phyloP scores from a whole-genome alignment of 2,329 filamentous ascomycete genomes.

The Aureobasidium sp. region DNA sequence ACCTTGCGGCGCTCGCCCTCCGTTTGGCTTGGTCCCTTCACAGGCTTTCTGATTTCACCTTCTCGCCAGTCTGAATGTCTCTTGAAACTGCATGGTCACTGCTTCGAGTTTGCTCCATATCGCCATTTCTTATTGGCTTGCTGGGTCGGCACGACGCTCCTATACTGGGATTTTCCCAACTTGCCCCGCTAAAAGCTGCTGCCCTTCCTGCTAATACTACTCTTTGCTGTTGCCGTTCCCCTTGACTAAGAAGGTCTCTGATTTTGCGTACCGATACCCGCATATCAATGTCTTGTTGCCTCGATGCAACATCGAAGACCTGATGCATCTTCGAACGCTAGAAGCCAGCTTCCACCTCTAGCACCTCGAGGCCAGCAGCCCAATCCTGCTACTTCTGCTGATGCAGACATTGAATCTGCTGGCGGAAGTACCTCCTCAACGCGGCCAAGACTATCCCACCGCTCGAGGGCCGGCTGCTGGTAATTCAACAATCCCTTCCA shows the following conservation, averaged over 20 bases:
- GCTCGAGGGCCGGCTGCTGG: constrained; percentile 48
- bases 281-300: constrained; percentile 13
- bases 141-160: constrained; percentile 19
- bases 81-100: constrained; percentile 11
- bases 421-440: constrained; percentile 3
- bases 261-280: constrained; percentile 6
- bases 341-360: constrained; percentile 26
- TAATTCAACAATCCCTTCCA: constrained; percentile 21
- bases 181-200: constrained; percentile 13
- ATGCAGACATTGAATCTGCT: constrained; percentile 10
- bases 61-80: constrained; percentile 6
- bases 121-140: constrained; percentile 9
- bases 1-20: neutral
- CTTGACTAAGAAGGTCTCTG: constrained; percentile 6
- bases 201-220: constrained; percentile 3
- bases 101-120: constrained; percentile 6
- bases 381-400: constrained; percentile 4
- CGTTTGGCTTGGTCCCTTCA: neutral
- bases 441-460: constrained; percentile 41
- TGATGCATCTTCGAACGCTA: constrained; percentile 15
- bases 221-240: constrained; percentile 3
- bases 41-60: neutral
- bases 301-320: constrained; percentile 15
- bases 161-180: constrained; percentile 14
- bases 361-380: constrained; percentile 19